Percentiles rank a stretch among this genome's conserved stretches.
These are phyloP conservation scores for Actinomucor elegans DNA, from an alignment of 371 early-diverging fungal genomes.

Conservation along the genomic window DNA sequence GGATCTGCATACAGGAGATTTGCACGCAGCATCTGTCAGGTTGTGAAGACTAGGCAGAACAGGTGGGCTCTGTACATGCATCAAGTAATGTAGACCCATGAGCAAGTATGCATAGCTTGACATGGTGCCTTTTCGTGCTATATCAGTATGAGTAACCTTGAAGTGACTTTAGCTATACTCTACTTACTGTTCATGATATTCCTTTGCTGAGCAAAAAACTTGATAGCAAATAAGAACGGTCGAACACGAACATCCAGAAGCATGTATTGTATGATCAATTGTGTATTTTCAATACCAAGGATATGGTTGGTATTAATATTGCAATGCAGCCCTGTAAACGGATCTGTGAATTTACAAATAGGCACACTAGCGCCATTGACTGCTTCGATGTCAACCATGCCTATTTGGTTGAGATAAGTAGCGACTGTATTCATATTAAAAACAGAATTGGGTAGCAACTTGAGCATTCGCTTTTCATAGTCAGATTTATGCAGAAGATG, in stretches of 20 bases:
- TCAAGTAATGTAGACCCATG: slow-evolving; percentile 18
- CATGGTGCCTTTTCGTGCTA: slow-evolving; percentile 10
- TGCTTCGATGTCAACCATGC: slow-evolving; percentile 26
- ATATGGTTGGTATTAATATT: slow-evolving; percentile 59
- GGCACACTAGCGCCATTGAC: slow-evolving; percentile 51
- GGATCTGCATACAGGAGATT: neutral
- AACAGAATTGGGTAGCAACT: neutral
- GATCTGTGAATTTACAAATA: slow-evolving; percentile 69
- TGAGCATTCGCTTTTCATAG: neutral
- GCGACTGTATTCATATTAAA: slow-evolving; percentile 30
- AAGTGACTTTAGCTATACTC: neutral
- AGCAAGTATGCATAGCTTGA: slow-evolving; percentile 18
- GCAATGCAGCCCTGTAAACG: slow-evolving; percentile 39
- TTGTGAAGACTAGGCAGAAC: slow-evolving; percentile 16
- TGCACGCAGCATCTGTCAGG: neutral
- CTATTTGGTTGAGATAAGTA: slow-evolving; percentile 2
- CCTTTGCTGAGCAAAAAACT: slow-evolving; percentile 49
- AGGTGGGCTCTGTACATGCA: neutral
- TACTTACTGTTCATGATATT: slow-evolving; percentile 47
- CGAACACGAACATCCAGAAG: slow-evolving; percentile 53
- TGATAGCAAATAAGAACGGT: slow-evolving; percentile 56
- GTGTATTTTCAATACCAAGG: slow-evolving; percentile 59
- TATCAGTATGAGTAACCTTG: neutral
- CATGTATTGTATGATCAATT: slow-evolving; percentile 54
- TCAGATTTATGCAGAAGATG: neutral